These are phyloP conservation scores for Trebouxia sp. DNA, from an alignment of 139 green algal species.

Conservation along the genomic window DNA sequence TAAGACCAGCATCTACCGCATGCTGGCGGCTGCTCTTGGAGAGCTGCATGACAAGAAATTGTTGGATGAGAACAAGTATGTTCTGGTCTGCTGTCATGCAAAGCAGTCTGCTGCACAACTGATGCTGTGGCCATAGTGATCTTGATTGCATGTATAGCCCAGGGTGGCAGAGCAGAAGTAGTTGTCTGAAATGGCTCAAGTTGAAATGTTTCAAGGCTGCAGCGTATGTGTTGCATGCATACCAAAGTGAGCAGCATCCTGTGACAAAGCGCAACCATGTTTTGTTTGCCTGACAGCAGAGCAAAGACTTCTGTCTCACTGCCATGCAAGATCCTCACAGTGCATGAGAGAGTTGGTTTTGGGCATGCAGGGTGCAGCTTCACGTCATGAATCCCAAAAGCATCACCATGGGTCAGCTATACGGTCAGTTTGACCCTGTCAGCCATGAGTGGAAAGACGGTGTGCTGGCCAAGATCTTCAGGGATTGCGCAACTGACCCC, in stretches of 20 bases:
- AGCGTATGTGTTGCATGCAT: too few species aligned
- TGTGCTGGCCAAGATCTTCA: conserved; percentile 75
- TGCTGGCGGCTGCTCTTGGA: conserved; percentile 51
- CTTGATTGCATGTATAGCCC: too few species aligned
- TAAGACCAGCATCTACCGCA: conserved; percentile 64
- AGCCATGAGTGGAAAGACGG: conserved; percentile 84
- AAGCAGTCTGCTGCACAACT: conserved; percentile 20
- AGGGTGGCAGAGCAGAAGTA: too few species aligned
- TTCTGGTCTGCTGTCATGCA: too few species aligned
- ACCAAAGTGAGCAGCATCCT: too few species aligned
- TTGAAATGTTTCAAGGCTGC: too few species aligned
- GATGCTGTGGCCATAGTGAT: not conserved
- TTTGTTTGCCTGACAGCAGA: too few species aligned
- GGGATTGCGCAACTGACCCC: conserved; percentile 63
- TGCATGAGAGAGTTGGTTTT: too few species aligned
- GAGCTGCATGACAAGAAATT: conserved; percentile 46
- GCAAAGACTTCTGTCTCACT: too few species aligned
- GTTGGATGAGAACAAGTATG: conserved; percentile 30
- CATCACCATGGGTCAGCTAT: conserved; percentile 79
- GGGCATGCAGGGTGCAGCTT: conserved; percentile 16
- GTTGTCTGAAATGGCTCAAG: too few species aligned
- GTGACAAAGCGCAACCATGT: not conserved
- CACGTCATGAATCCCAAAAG: conserved; percentile 76
- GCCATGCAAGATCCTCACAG: too few species aligned
- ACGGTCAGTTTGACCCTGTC: conserved; percentile 62